Conservation (phyloP, 2,329 filamentous ascomycete species). For the Penicillium sumatraense region DNA sequence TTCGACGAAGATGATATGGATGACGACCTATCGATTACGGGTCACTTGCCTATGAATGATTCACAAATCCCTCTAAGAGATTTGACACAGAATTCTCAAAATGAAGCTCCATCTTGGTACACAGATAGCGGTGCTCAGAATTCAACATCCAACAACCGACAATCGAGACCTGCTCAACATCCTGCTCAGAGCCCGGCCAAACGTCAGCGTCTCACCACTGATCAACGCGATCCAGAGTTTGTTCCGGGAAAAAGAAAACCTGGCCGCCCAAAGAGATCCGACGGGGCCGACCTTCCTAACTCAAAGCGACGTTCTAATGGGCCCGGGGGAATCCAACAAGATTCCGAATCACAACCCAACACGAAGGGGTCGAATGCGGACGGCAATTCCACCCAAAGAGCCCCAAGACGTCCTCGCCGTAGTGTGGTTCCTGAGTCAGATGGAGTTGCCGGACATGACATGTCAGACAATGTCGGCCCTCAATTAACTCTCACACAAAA, state of each 20-base stretch:
- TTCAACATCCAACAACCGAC: neutral
- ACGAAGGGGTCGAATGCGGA: neutral
- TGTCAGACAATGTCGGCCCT: neutral
- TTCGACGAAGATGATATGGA: slow-evolving; percentile 39
- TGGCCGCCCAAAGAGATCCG: slow-evolving; percentile 37
- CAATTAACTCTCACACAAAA: neutral
- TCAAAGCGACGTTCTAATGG: neutral
- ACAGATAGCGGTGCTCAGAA: neutral
- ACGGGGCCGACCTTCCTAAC: slow-evolving; percentile 14
- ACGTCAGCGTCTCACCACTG: slow-evolving; percentile 33
- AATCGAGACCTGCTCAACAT: neutral
- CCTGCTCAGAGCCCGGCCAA: slow-evolving; percentile 31
- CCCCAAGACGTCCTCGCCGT: slow-evolving; percentile 15
- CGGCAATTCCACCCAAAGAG: neutral
- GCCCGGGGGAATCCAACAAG: neutral
- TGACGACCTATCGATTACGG: slow-evolving; percentile 30
- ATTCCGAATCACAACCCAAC: neutral
- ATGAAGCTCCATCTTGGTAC: neutral
- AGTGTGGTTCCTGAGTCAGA: neutral
- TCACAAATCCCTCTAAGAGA: slow-evolving; percentile 5
- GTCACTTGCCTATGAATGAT: slow-evolving; percentile 33
- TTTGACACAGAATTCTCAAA: slow-evolving; percentile 8
- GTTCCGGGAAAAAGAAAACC: slow-evolving; percentile 18
- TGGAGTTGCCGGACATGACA: neutral
- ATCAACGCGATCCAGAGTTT: slow-evolving; percentile 10